A percentile compares a stretch with the other conserved stretches of the same genome.
phyloP scores from a whole-genome alignment of 352 stramenopile species.

The Globisporangium middletonii region DNA sequence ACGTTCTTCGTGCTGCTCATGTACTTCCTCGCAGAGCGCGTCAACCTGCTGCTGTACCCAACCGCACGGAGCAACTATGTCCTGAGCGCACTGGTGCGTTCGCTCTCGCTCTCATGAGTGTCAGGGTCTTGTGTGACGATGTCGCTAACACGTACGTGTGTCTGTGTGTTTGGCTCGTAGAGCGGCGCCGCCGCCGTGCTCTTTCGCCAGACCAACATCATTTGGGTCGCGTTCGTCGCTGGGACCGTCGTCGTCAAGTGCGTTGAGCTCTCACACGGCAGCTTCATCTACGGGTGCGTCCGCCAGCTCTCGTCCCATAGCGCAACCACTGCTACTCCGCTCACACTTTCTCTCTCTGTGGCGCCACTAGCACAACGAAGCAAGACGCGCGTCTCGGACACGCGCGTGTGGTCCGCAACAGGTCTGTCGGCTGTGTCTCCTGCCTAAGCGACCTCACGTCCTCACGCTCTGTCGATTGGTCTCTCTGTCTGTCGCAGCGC shows the following conservation, averaged over 20 bases:
- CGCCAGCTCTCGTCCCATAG: too few species aligned
- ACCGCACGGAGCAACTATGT: slow-evolving; percentile 35
- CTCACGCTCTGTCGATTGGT: neutral
- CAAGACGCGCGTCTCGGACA: slow-evolving; percentile 18
- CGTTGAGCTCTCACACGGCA: slow-evolving; percentile 56
- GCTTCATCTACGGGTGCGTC: slow-evolving; percentile 66
- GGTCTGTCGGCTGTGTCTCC: slow-evolving; percentile 11
- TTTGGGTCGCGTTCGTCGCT: slow-evolving; percentile 88
- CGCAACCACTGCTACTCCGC: neutral
- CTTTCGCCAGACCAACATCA: slow-evolving; percentile 89
- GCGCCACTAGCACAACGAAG: slow-evolving; percentile 25
- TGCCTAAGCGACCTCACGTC: too few species aligned
- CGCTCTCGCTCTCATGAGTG: neutral
- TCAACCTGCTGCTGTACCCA: slow-evolving; percentile 35
- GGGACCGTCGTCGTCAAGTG: slow-evolving; percentile 65
- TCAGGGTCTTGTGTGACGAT: slow-evolving; percentile 2
- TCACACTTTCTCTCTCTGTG: neutral
- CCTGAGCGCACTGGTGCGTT: slow-evolving; percentile 50
- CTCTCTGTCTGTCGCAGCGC: slow-evolving; percentile 14
- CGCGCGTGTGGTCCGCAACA: slow-evolving; percentile 22
- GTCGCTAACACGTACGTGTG: too few species aligned
- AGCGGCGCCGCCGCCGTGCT: slow-evolving; percentile 67
- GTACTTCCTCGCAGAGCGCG: slow-evolving; percentile 50
- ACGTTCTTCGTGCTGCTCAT: slow-evolving; percentile 88
- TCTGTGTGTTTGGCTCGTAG: slow-evolving; percentile 17